These are phyloP conservation scores for Dillenia suffruticosa DNA, from an alignment of 164 flowering plant species.

Conservation along the genomic window DNA sequence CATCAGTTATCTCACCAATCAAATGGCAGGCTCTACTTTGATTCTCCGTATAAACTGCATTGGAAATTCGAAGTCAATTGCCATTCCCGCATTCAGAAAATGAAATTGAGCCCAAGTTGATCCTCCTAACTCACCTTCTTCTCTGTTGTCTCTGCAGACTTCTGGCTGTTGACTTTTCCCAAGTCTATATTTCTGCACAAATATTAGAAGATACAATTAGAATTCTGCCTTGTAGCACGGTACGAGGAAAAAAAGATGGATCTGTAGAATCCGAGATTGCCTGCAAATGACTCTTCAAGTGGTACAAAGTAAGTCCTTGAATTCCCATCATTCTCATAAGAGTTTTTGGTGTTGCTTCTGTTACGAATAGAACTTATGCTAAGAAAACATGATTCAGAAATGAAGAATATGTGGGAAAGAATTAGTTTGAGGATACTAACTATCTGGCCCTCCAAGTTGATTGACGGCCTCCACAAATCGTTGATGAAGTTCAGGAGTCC, in stretches of 20 bases:
- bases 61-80: not conserved
- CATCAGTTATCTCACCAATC: slow-evolving; percentile 23
- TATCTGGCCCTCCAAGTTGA: slow-evolving; percentile 75
- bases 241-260: not conserved
- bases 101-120: slow-evolving; percentile 4
- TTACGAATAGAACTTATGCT: slow-evolving; percentile 12
- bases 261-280: slow-evolving; percentile 21
- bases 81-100: too few relatives aligned
- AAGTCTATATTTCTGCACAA: slow-evolving; percentile 80
- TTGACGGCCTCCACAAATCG: slow-evolving; percentile 58
- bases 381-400: not conserved
- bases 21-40: slow-evolving; percentile 25
- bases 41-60: slow-evolving; percentile 36
- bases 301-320: slow-evolving; percentile 83
- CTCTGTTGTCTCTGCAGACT: slow-evolving; percentile 33
- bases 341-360: slow-evolving; percentile 95
- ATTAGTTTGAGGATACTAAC: slow-evolving; percentile 26
- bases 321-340: slow-evolving; percentile 85
- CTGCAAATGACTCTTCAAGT: slow-evolving; percentile 96
- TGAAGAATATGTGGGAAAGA: not conserved
- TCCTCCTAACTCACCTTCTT: slow-evolving; percentile 40
- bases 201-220: slow-evolving; percentile 4
- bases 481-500: slow-evolving; percentile 83
- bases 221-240: not conserved
- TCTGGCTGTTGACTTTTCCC: slow-evolving; percentile 64